Conservation (phyloP, 2,329 filamentous ascomycete genomes). For the Colletotrichum eleusines region DNA sequence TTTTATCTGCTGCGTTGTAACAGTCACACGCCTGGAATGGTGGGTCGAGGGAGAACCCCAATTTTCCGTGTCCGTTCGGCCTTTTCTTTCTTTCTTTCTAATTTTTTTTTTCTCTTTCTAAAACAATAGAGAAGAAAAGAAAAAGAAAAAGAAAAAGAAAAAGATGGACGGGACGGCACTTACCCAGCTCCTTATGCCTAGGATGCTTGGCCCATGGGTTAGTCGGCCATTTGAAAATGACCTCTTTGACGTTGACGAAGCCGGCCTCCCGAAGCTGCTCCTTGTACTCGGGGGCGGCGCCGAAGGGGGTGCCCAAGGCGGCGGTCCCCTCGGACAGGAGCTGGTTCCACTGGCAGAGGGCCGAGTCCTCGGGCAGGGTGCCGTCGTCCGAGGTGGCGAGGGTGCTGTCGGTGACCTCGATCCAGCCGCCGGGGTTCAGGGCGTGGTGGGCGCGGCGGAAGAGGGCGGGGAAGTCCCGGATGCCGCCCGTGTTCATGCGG, state of each 20-base stretch:
- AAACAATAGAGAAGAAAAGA: too few species aligned
- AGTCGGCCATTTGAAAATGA: slow-evolving; percentile 58
- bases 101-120: too few species aligned
- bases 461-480: slow-evolving; percentile 44
- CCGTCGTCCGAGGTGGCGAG: slow-evolving; percentile 57
- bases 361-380: slow-evolving; percentile 46
- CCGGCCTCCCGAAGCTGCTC: slow-evolving; percentile 59
- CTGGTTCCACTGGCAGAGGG: slow-evolving; percentile 19
- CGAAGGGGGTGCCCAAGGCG: slow-evolving; percentile 49
- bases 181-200: slow-evolving; percentile 60
- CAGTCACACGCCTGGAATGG: background rate
- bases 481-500: slow-evolving; percentile 43
- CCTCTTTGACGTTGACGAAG: slow-evolving; percentile 61
- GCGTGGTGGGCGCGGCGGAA: slow-evolving; percentile 43
- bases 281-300: slow-evolving; percentile 49
- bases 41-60: background rate
- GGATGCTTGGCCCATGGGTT: slow-evolving; percentile 61
- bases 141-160: too few species aligned
- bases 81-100: too few species aligned
- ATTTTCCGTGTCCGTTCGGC: background rate
- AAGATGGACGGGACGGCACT: too few species aligned
- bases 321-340: slow-evolving; percentile 14
- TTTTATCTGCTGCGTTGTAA: too few species aligned
- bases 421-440: slow-evolving; percentile 58
- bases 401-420: slow-evolving; percentile 59